Conservation (phyloP, 768 basidiomycete genomes). For the Naganishia randhawae region DNA sequence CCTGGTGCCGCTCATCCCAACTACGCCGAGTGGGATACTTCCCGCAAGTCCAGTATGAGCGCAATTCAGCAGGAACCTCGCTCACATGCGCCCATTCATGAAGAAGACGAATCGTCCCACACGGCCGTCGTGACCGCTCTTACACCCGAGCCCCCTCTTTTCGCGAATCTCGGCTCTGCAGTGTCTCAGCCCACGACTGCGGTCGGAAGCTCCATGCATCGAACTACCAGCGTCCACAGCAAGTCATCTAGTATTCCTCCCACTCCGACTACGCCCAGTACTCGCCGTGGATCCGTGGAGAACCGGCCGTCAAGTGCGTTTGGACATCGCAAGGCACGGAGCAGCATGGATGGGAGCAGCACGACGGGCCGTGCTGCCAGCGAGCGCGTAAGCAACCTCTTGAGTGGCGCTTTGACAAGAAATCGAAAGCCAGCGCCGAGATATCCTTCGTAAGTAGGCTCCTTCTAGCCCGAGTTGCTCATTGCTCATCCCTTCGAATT, state of each 20-base stretch:
- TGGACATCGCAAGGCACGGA: conserved; percentile 46
- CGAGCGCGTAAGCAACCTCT: conserved; percentile 62
- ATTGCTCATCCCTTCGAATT: not conserved
- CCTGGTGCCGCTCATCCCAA: not conserved
- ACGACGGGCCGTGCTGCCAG: conserved; percentile 30
- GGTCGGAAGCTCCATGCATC: conserved; percentile 6
- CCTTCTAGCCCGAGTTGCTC: not conserved
- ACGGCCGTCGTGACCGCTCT: conserved; percentile 1
- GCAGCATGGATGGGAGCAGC: conserved; percentile 40
- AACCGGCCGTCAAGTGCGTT: conserved; percentile 18
- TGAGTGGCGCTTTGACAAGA: conserved; percentile 64
- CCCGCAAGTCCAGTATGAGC: conserved; percentile 19
- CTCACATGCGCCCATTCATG: conserved; percentile 15
- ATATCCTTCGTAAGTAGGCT: conserved; percentile 59
- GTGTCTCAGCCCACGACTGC: conserved; percentile 7
- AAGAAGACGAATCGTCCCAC: conserved; percentile 27
- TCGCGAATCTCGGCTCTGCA: not conserved
- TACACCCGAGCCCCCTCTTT: conserved; percentile 23
- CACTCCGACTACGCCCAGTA: conserved; percentile 42
- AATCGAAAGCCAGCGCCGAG: conserved; percentile 76
- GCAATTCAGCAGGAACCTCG: conserved; percentile 6
- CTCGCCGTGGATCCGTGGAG: conserved; percentile 29
- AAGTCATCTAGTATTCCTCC: conserved; percentile 38
- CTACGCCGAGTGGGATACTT: conserved; percentile 29
- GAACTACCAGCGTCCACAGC: conserved; percentile 19